Evolutionary conservation across 805 yeast species (phyloP), one percentile per base, ranked within the genome.

Genomic region (Scheffersomyces ergatensis): DNA sequence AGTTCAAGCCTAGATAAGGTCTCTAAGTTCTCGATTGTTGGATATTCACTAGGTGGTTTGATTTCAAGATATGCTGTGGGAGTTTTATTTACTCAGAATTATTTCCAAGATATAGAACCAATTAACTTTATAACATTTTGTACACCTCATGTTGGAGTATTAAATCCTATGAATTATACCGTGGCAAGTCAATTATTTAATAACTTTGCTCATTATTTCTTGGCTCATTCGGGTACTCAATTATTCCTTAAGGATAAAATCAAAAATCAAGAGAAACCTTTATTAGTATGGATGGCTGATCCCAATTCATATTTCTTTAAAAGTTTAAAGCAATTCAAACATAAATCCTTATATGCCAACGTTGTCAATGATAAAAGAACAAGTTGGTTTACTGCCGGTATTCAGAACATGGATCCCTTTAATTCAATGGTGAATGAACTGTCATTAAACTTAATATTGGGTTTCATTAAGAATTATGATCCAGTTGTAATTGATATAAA

Each of bases 381-480:
- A 3, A 76, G 86, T 13, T 89, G 87, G 83, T 87, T 85, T 77
- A 86, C 95, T 2, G 72, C 95, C 0, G 86, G 86, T 4, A 85
- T 85, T 26, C 77, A 85, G 0, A 51, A 61, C 20, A 62, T 68
- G 27, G 88, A 84, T 50, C 89, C 89, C 0, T 83, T 81, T 54
- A 57, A 65, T 15, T 78, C 83, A 2, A 68, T 70, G 57, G 61
- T 70, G 35, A 69, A 69, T 40, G 46, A 48, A 32, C 41, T 33
- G 36, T 15, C 48, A 3, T 61, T 60, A 42, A 58, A 62, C 33
- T 65, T 72, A 7, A 51, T 57, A 17, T 60, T 58, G 2, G 63
- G 65, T 29, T 83, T 70, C 48, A 48, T 81, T 1, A 50, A 64
- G 2, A 74, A 76, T 1, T 85, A 80, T 56, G 78, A 62, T 15